phyloP scores from a whole-genome alignment of 2,329 filamentous ascomycete species.

The Ophiocordyceps australis region DNA sequence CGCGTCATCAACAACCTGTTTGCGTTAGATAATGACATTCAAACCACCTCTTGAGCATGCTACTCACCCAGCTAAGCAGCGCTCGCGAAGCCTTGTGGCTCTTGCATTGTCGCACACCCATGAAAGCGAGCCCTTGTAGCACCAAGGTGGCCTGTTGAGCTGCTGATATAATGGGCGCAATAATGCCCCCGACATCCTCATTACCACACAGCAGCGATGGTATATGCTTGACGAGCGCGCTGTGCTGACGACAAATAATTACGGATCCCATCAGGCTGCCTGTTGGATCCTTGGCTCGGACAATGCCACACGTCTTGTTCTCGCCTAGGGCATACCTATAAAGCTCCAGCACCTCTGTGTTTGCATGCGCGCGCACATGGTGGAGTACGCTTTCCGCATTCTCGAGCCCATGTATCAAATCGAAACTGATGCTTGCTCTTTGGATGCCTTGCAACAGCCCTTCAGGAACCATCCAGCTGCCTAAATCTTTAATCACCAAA shows the following conservation, averaged over 20 bases:
- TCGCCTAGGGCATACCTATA: constrained; percentile 61
- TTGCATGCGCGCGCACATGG: constrained; percentile 55
- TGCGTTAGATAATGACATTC: constrained; percentile 3
- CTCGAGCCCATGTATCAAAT: constrained; percentile 65
- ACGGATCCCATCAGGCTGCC: constrained; percentile 60
- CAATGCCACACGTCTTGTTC: constrained; percentile 57
- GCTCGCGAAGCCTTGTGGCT: constrained; percentile 55
- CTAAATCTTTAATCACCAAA: constrained; percentile 56
- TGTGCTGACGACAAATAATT: constrained; percentile 57
- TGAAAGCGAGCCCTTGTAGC: constrained; percentile 57
- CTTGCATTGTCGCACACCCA: constrained; percentile 72
- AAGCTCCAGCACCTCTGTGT: constrained; percentile 63
- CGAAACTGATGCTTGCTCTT: constrained; percentile 58
- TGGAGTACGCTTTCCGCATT: constrained; percentile 56
- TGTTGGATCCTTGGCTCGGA: constrained; percentile 55
- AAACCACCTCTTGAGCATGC: background rate
- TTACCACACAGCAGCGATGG: constrained; percentile 46
- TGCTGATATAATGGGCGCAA: constrained; percentile 59
- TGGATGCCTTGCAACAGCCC: constrained; percentile 59
- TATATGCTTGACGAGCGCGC: constrained; percentile 49
- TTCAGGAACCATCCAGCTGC: constrained; percentile 56
- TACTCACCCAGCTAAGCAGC: constrained; percentile 62
- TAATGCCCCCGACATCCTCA: constrained; percentile 52
- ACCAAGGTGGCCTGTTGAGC: constrained; percentile 51
- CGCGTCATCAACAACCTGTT: constrained; percentile 48